A percentile compares a stretch with the other conserved stretches of the same genome.
These are phyloP conservation scores for Posidonia australis DNA, from an alignment of 106 monocot species.

Conservation along the genomic window DNA sequence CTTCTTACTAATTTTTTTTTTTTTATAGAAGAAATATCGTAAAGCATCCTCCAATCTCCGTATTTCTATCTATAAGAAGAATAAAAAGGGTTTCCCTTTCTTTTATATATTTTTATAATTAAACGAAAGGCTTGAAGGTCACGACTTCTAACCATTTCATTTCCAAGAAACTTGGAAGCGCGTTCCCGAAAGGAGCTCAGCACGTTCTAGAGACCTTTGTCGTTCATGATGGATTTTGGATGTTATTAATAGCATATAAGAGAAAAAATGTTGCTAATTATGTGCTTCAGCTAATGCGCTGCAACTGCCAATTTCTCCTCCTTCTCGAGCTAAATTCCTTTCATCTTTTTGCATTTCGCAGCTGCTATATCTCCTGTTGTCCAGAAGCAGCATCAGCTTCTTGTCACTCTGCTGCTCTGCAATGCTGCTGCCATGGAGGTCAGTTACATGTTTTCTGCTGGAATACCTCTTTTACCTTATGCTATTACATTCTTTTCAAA, in stretches of 20 bases:
- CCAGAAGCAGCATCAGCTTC: slow-evolving; percentile 96
- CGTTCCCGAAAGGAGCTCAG: no score
- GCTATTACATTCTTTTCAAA: neutral
- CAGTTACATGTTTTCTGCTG: neutral
- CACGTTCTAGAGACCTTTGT: no score
- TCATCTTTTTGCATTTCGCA: slow-evolving; percentile 24
- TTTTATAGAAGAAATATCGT: no score
- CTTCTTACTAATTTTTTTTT: no score
- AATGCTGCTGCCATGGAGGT: slow-evolving; percentile 99
- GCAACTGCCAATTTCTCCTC: neutral
- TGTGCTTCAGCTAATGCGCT: neutral
- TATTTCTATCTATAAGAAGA: no score
- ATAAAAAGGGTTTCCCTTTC: no score
- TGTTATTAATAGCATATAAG: no score
- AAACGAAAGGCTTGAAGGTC: no score
- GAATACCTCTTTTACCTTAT: neutral
- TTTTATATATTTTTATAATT: no score
- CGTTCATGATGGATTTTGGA: no score
- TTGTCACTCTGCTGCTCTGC: slow-evolving; percentile 89
- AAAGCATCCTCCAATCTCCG: no score
- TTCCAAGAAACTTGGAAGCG: neutral
- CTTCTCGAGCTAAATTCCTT: neutral
- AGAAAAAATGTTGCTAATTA: no score
- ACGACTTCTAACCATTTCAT: neutral
- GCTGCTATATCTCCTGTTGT: slow-evolving; percentile 87